Conservation (phyloP, 345 rosid genomes). For the Populus tremula region DNA sequence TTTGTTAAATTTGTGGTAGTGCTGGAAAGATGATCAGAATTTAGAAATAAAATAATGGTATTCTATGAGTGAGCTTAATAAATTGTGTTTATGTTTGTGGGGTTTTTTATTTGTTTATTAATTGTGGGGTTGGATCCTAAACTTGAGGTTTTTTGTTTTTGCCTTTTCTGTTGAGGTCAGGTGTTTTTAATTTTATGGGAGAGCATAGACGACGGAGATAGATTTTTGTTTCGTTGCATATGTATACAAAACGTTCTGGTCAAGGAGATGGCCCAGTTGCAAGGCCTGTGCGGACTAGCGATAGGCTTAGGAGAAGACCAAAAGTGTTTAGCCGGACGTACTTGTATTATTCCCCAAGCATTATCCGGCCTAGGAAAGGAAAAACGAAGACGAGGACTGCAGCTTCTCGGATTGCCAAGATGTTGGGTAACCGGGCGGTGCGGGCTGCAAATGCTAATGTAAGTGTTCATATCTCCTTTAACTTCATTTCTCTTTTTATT, state of each 20-base stretch:
- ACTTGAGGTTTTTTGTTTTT: background rate
- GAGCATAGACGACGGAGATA: conserved; percentile 32
- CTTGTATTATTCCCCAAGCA: conserved; percentile 61
- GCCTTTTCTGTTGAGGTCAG: conserved; percentile 10
- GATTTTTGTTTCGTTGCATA: conserved; percentile 39
- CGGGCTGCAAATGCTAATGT: conserved; percentile 59
- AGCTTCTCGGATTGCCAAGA: conserved; percentile 89
- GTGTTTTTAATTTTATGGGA: conserved; percentile 48
- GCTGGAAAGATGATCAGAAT: background rate
- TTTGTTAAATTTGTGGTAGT: background rate
- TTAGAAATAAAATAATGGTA: background rate
- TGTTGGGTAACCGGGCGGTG: conserved; percentile 59
- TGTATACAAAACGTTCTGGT: conserved; percentile 81
- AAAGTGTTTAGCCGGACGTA: conserved; percentile 56
- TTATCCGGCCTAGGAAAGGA: conserved; percentile 58
- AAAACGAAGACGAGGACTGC: conserved; percentile 86
- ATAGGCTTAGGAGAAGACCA: conserved; percentile 92
- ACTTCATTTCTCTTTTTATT: background rate
- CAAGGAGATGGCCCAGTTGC: conserved; percentile 83
- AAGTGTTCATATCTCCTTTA: conserved; percentile 22
- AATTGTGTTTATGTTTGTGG: background rate
- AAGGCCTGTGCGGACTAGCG: conserved; percentile 87
- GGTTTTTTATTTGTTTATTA: conserved; percentile 7
- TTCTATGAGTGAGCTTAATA: background rate
- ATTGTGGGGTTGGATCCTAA: background rate